phyloP scores from a whole-genome alignment of 371 early-diverging fungal genomes.

The Blastocladiella emersonii region DNA sequence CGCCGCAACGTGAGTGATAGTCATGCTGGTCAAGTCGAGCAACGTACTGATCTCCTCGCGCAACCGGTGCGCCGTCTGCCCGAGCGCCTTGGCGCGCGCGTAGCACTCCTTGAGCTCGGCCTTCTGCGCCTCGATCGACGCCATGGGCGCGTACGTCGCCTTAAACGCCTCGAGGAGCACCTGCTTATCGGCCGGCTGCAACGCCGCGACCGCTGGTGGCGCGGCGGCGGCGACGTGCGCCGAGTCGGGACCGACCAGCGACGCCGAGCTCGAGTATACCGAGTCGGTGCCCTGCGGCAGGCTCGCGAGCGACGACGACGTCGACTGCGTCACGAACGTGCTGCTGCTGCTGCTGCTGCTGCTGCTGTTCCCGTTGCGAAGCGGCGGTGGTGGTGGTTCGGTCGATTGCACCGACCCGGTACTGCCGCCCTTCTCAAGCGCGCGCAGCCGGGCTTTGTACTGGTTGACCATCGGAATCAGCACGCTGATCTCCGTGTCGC shows the following conservation, averaged over 20 bases:
- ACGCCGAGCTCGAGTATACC: not conserved
- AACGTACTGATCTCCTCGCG: conserved; percentile 25
- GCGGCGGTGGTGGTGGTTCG: no score
- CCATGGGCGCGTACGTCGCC: conserved; percentile 22
- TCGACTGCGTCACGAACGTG: no score
- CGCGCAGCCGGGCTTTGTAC: conserved; percentile 15
- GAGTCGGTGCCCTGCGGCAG: not conserved
- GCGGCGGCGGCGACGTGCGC: not conserved
- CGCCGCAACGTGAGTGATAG: not conserved
- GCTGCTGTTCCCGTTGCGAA: no score
- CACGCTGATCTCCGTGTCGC: conserved; percentile 42
- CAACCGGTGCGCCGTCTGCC: conserved; percentile 23
- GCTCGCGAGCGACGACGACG: no score
- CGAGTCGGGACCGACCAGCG: not conserved
- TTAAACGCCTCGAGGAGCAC: conserved; percentile 28
- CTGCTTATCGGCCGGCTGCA: no score
- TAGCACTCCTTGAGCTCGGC: conserved; percentile 29
- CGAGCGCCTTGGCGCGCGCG: conserved; percentile 28
- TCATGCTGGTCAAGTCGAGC: not conserved
- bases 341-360: no score
- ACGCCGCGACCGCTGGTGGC: not conserved
- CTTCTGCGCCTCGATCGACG: conserved; percentile 36
- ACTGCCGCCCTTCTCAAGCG: not conserved
- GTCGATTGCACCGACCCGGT: no score
- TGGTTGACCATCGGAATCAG: conserved; percentile 29